Percentiles rank a stretch among this genome's conserved stretches.
Evolutionary conservation across 176 grass and related monocot species (phyloP).

Genomic region (Hyparrhenia diplandra): DNA sequence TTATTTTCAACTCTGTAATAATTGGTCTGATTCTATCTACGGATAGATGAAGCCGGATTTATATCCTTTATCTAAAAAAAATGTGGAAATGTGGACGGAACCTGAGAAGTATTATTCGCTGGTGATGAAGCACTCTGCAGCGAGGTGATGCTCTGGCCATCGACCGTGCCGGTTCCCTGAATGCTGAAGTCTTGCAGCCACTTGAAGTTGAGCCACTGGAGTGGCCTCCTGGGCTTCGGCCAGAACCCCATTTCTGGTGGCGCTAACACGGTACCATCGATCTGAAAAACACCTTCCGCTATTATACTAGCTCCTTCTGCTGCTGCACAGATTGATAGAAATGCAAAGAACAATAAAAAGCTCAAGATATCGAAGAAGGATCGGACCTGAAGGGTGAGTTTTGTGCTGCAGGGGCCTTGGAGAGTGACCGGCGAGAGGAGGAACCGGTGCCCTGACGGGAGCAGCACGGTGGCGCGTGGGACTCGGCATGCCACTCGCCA

Average conservation of each 20-base stretch:
- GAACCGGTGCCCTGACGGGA: conserved; percentile 51
- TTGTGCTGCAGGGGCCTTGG: conserved; percentile 61
- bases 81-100: neutral
- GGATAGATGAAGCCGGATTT: too few species aligned
- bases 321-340: too few species aligned
- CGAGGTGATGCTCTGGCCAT: conserved; percentile 40
- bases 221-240: conserved; percentile 36
- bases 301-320: neutral
- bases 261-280: conserved; percentile 57
- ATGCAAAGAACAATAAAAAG: neutral
- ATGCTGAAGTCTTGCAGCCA: conserved; percentile 61
- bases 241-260: conserved; percentile 36
- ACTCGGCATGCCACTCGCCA: conserved; percentile 59
- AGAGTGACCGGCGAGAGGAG: conserved; percentile 49
- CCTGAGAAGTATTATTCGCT: conserved; percentile 12
- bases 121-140: neutral
- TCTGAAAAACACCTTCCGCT: conserved; percentile 27
- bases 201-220: conserved; percentile 84
- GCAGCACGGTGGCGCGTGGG: conserved; percentile 34
- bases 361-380: neutral
- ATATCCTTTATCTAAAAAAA: too few species aligned
- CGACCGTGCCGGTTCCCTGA: conserved; percentile 49
- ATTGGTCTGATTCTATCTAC: too few species aligned
- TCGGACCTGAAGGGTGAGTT: conserved; percentile 61
- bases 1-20: too few species aligned